Evolutionary conservation across 208 protist genomes (phyloP), one percentile per base, ranked within the genome.

Genomic region (Phytomonas francai): DNA sequence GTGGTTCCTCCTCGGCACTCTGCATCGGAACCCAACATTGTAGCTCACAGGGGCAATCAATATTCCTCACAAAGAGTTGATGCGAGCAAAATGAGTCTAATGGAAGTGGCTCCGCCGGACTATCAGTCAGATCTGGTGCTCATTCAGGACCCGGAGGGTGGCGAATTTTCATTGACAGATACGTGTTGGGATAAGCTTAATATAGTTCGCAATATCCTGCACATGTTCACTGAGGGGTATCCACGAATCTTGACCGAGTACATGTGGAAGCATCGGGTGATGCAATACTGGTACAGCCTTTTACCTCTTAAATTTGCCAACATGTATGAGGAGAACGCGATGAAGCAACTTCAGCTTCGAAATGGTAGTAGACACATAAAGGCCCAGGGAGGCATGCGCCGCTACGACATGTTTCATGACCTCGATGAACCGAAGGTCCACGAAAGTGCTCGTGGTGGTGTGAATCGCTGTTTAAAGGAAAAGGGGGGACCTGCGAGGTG

Each of bases 141-240:
- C 59, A 85, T 94, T 56, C 70, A 93, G 56, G 88, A 94, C 73
- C 87, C 88, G 12, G 88, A 96, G 66, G 88, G 91, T 61, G 87
- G 91, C 61, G 91, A 94, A 69, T 89, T 93, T 66, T 36, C 63
- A 31, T 83, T 84, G 69, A 81, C 88, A 25, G 73, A 70, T 58
- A 83, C 78, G 28, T 83, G 59, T 62, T 29, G 32, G 19, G 75
- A 87, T 61, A 78, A 82, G 59, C 69, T 83, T 54, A 67, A 67
- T 42, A 90, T 93, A 69, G 70, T 96, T 22, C 85, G 86, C 45
- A 93, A 93, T 74, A 93, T 96, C 14, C 61, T 87, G n/a, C 91
- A 96, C 78, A 96, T 96, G 88, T 91, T 91, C 81, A 91, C 84
- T 34, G 87, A 93, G 68, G 91, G 88, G 63, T 96, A 93, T 65